phyloP scores from a whole-genome alignment of 2,329 filamentous ascomycete species.

The Cercospora sp. region DNA sequence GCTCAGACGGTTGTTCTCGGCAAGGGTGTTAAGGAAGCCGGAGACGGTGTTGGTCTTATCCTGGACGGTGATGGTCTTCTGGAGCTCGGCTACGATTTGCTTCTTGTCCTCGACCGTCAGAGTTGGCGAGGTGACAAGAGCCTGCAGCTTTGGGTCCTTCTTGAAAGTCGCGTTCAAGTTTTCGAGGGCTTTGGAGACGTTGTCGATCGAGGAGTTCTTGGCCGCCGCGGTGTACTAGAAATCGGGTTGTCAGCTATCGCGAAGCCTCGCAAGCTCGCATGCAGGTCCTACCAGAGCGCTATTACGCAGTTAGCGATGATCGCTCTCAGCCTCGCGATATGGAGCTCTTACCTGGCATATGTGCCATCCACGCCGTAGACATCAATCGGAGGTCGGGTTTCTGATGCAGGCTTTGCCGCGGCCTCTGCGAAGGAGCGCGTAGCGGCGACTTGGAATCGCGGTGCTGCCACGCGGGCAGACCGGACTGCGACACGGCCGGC shows the following conservation, averaged over 20 bases:
- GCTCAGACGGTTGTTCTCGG: slow-evolving; percentile 93
- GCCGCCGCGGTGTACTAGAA: slow-evolving; percentile 88
- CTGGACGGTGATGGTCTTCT: slow-evolving; percentile 71
- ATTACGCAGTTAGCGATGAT: slow-evolving; percentile 65
- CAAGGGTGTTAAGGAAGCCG: slow-evolving; percentile 88
- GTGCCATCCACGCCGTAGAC: slow-evolving; percentile 97
- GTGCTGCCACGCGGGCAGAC: slow-evolving; percentile 56
- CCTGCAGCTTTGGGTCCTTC: slow-evolving; percentile 77
- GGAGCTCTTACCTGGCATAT: slow-evolving; percentile 61
- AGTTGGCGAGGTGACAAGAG: slow-evolving; percentile 77
- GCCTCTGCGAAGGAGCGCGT: slow-evolving; percentile 75
- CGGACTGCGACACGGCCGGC: slow-evolving; percentile 58
- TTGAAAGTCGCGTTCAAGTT: slow-evolving; percentile 70
- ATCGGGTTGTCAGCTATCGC: background rate
- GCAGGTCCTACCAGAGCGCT: slow-evolving; percentile 77
- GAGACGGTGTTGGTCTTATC: slow-evolving; percentile 79
- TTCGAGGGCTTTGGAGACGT: slow-evolving; percentile 76
- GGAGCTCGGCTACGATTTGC: slow-evolving; percentile 80
- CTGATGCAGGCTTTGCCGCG: slow-evolving; percentile 52
- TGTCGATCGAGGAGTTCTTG: slow-evolving; percentile 83
- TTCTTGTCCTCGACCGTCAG: slow-evolving; percentile 78
- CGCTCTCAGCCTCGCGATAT: background rate
- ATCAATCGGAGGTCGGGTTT: slow-evolving; percentile 81
- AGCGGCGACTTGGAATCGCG: slow-evolving; percentile 62
- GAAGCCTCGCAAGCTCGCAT: slow-evolving; percentile 36